Evolutionary conservation across 1,284 basidiomycete species (phyloP).

Genomic region (Omphalotus olearius): DNA sequence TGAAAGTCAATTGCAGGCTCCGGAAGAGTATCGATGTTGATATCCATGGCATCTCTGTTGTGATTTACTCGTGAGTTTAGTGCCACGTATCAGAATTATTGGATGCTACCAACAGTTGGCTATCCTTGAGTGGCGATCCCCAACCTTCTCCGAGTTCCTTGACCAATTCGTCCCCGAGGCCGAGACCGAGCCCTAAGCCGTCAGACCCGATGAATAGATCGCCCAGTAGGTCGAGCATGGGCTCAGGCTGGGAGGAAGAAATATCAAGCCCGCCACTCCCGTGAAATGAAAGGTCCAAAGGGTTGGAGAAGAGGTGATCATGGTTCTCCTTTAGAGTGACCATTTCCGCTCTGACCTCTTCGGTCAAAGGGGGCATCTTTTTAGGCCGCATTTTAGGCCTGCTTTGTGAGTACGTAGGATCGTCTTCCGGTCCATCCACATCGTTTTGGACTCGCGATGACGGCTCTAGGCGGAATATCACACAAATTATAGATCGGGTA

Average conservation of each 20-base stretch:
- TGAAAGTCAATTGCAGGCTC: constrained; percentile 2
- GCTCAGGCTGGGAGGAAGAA: constrained; percentile 57
- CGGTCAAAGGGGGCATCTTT: constrained; percentile 26
- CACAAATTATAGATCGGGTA: too few relatives aligned
- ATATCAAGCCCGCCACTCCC: constrained; percentile 31
- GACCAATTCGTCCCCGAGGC: constrained; percentile 64
- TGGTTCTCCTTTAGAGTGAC: constrained; percentile 70
- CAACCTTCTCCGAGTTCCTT: constrained; percentile 70
- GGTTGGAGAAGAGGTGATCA: constrained; percentile 59
- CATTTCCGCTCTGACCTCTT: constrained; percentile 43
- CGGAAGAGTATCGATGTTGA: constrained; percentile 12
- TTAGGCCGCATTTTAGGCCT: constrained; percentile 22
- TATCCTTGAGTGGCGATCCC: constrained; percentile 35
- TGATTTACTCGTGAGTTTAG: background rate
- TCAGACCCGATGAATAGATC: constrained; percentile 48
- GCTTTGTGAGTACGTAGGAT: constrained; percentile 31
- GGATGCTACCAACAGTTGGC: constrained; percentile 11
- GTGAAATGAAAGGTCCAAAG: constrained; percentile 58
- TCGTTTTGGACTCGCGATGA: constrained; percentile 23
- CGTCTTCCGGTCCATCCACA: constrained; percentile 45
- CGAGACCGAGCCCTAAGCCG: constrained; percentile 53
- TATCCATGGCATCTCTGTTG: constrained; percentile 10
- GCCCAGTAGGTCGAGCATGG: constrained; percentile 48
- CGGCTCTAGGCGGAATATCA: background rate
- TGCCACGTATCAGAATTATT: background rate